Conservation (phyloP, 2,329 filamentous ascomycete genomes). For the Orbilia brochopaga region DNA sequence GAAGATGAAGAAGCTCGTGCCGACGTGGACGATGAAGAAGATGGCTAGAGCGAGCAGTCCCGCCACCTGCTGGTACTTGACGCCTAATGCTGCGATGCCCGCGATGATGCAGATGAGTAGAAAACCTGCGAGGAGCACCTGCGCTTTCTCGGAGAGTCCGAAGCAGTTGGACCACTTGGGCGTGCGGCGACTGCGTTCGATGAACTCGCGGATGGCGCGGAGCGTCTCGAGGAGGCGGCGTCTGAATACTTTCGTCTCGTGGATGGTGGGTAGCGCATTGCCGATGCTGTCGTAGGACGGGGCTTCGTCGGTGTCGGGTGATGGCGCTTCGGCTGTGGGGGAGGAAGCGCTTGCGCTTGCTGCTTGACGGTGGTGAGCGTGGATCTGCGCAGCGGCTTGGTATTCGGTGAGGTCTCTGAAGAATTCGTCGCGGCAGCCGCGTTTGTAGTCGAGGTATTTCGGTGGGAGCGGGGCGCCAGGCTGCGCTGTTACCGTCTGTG, state of each 20-base stretch:
- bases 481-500: slow-evolving; percentile 12
- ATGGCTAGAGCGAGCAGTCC: slow-evolving; percentile 25
- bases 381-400: slow-evolving; percentile 41
- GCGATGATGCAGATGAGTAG: slow-evolving; percentile 13
- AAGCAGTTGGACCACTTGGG: slow-evolving; percentile 48
- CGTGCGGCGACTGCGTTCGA: slow-evolving; percentile 14
- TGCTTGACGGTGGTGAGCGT: slow-evolving; percentile 18
- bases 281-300: slow-evolving; percentile 38
- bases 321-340: not conserved
- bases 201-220: slow-evolving; percentile 30
- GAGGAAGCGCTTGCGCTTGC: not conserved
- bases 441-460: slow-evolving; percentile 43
- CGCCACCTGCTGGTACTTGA: slow-evolving; percentile 20
- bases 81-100: slow-evolving; percentile 5
- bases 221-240: slow-evolving; percentile 22
- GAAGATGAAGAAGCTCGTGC: slow-evolving; percentile 19
- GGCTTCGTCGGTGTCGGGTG: slow-evolving; percentile 3
- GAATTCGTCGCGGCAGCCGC: slow-evolving; percentile 41
- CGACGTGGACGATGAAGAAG: slow-evolving; percentile 21
- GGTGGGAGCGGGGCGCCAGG: slow-evolving; percentile 15
- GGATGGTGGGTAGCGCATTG: slow-evolving; percentile 28
- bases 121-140: slow-evolving; percentile 5
- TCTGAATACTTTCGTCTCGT: slow-evolving; percentile 43
- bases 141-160: slow-evolving; percentile 20
- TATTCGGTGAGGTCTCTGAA: slow-evolving; percentile 40